phyloP scores from a whole-genome alignment of 1,139 yeast species.

The Protomyces pachydermus region DNA sequence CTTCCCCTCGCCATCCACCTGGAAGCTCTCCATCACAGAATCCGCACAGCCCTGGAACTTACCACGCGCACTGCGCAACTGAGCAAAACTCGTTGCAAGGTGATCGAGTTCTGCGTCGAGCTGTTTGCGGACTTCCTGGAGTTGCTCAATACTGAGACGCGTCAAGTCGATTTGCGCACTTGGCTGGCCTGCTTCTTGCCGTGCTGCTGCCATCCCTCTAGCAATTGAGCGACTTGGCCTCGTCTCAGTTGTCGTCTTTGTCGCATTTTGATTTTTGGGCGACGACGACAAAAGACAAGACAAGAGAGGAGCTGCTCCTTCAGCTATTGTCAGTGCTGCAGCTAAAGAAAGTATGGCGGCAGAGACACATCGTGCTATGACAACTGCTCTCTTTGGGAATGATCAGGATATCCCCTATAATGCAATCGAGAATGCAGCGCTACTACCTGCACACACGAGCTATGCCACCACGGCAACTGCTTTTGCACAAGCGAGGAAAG shows the following conservation, averaged over 20 bases:
- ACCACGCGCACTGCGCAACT: slow-evolving; percentile 73
- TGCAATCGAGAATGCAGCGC: neutral
- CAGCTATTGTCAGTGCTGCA: neutral
- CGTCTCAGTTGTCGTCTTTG: neutral
- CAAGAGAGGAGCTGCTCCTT: neutral
- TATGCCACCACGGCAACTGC: neutral
- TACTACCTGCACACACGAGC: neutral
- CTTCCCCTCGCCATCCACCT: slow-evolving; percentile 43
- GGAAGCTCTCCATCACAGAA: slow-evolving; percentile 58
- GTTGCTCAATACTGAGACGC: slow-evolving; percentile 72
- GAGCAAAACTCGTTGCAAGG: slow-evolving; percentile 75
- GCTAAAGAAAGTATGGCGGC: neutral
- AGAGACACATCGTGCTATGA: no score
- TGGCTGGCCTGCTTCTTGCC: neutral
- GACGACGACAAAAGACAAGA: neutral
- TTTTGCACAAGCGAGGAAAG: neutral
- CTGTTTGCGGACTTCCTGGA: slow-evolving; percentile 75
- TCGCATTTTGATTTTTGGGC: neutral
- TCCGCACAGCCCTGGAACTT: slow-evolving; percentile 77
- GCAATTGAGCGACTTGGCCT: neutral
- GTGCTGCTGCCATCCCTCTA: neutral
- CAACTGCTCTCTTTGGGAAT: neutral
- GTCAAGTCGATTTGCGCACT: slow-evolving; percentile 49
- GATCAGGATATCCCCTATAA: neutral
- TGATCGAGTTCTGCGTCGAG: slow-evolving; percentile 83